Base-by-base conservation (phyloP, 306 rosid species). In the Adenanthera pavonina region DNA sequence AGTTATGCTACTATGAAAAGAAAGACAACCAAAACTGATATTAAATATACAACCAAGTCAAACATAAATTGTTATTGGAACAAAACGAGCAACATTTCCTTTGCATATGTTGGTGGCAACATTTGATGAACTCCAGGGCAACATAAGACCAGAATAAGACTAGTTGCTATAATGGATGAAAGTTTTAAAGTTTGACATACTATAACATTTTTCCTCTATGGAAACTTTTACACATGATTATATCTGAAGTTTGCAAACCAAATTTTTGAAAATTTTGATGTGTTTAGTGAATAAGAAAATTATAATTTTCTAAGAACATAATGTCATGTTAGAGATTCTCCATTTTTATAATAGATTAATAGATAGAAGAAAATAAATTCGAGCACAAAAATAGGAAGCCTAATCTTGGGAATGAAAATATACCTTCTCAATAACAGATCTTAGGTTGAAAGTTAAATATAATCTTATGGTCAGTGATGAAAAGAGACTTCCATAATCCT, bases 111-210 rank as follows among this genome's bases (percentile, higher is more conserved):
- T 93, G 68, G 99, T 95, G 25, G 99, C 97, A 81, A 93, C 99
- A 80, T 95, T 93, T 80, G 99, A 95, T 64, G 99, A 98, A 87
- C 97, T 81, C 98, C 98, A 74, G 98, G 99, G 89, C 99, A 95
- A 90, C 99, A 93, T 36, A 98, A 93, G 79, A 95, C 98, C 91
- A 95, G 82, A 78, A 95, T 93, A 86, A 95, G 98, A 89, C 99
- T 98, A 34, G 99, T 93, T 46, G 94, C 97, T 81, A 95, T 95
- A 84, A 98, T n/a, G 93, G 99, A 97, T 47, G 99, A 88, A 74
- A 95, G 98, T 86, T 95, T 92, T 51, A 95, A 90, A 36, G 88
- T 74, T 97, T 95, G 94, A 72, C 71, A 85, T n/a, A n/a, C n/a
- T n/a, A n/a, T n/a, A n/a, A n/a, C n/a, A n/a, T n/a, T n/a, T n/a